Base-by-base conservation (phyloP, 495 filamentous ascomycete genomes). In the Ascodesmis nigricans region DNA sequence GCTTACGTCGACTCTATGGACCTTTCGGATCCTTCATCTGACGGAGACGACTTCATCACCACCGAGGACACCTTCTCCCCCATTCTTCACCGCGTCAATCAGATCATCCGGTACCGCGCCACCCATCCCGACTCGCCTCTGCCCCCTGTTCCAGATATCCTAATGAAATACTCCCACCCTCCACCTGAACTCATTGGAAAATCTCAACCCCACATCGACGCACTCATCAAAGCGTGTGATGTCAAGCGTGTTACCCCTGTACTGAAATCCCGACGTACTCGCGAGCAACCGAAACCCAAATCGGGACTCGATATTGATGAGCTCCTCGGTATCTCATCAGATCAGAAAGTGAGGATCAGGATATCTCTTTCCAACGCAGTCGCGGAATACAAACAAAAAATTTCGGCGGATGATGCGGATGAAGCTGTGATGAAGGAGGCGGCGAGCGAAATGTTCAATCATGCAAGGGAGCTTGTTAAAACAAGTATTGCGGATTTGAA, bases 1-100 rank as follows among this genome's bases (percentile, higher is more conserved):
- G 70, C 77, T 39, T 93, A 82, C 47, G 81, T 99, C 1, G 79
- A 93, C 46, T 69, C 65, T 25, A 95, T 99, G 90, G 83, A 99
- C 47, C 58, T 99, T 2, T 74, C 73, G 16, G 82, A 95, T 47
- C 58, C 95, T 2, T 73, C 72, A 16, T 56, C 43, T 0, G 66
- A 64, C 34, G 63, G 56, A 15, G 58, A 55, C 7, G 77, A 91
- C 41, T 81, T 78, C 25, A 67, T 77, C 21, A 62, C 70, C 5
- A 66, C 91, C 31, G 80, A 90, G 18, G 78, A 93, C 31, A 69
- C 71, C 1, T 95, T 70, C 58, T 82, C 78, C n/a, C 82, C 87
- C n/a, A 47, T 78, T n/a, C 58, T 93, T 15, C 87, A 95, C 52
- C 74, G 83, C 35, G 66, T 93, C 24, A 75, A 80, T 39, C 71